phyloP scores from a whole-genome alignment of 2,329 filamentous ascomycete species.

The Ramularia endophylla region DNA sequence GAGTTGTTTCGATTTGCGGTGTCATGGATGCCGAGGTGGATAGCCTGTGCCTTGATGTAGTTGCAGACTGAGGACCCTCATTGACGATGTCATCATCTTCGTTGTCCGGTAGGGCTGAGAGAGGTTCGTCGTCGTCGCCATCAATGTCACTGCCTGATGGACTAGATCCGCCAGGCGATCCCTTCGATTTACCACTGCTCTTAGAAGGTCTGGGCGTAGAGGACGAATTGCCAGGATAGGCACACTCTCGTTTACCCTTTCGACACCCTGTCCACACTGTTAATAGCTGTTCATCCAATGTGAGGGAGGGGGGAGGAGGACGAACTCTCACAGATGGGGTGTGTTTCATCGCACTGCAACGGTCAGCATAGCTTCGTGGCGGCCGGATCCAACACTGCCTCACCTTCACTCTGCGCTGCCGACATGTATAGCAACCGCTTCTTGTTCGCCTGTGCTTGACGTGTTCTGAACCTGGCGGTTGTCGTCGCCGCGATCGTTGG shows the following conservation, averaged over 20 bases:
- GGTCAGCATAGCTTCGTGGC: constrained; percentile 12
- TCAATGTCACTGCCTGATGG: constrained; percentile 49
- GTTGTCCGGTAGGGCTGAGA: constrained; percentile 41
- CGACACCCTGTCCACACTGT: constrained; percentile 59
- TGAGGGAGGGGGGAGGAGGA: constrained; percentile 13
- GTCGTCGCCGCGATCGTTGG: constrained; percentile 24
- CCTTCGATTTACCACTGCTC: constrained; percentile 40
- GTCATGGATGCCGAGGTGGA: constrained; percentile 19
- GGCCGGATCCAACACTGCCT: constrained; percentile 6
- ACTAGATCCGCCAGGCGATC: constrained; percentile 40
- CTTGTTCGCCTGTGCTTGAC: constrained; percentile 91
- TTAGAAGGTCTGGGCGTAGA: constrained; percentile 40
- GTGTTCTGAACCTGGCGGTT: constrained; percentile 49
- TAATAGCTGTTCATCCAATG: constrained; percentile 1
- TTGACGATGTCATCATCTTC: constrained; percentile 40
- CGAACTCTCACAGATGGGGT: constrained; percentile 74
- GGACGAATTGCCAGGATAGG: constrained; percentile 70
- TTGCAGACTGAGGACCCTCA: constrained; percentile 21
- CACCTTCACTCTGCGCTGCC: constrained; percentile 77
- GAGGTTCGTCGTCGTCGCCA: constrained; percentile 33
- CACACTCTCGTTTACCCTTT: constrained; percentile 85
- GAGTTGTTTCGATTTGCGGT: constrained; percentile 42
- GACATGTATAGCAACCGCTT: constrained; percentile 90
- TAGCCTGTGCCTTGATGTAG: constrained; percentile 29
- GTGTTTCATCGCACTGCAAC: constrained; percentile 77